Evolutionary conservation across 2,329 filamentous ascomycete species (phyloP).

Genomic region (Ophiostoma himal-ulmi): DNA sequence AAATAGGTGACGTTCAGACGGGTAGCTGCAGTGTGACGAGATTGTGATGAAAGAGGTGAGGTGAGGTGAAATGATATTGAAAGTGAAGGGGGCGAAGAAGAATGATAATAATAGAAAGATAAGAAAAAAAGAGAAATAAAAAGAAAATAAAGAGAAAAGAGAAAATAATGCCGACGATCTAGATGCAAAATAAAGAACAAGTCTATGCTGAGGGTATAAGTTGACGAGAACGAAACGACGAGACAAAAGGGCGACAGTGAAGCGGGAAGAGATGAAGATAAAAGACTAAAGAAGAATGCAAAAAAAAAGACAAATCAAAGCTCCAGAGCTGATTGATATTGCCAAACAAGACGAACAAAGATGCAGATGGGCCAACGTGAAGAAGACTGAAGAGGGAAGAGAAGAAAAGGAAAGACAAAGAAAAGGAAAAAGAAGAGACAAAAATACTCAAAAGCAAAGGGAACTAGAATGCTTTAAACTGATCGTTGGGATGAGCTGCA

Average conservation of each 20-base stretch:
- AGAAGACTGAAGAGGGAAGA: constrained; percentile 23
- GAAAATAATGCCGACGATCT: neutral
- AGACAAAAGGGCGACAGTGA: neutral
- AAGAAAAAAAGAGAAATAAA: constrained; percentile 9
- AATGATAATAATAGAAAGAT: neutral
- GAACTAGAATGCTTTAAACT: constrained; percentile 2
- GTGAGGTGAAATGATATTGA: neutral
- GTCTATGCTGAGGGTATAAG: neutral
- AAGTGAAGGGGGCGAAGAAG: neutral
- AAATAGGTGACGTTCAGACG: neutral
- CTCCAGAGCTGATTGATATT: constrained; percentile 25
- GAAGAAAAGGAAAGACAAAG: neutral
- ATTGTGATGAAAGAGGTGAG: neutral
- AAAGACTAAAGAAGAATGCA: neutral
- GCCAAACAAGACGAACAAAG: constrained; percentile 16
- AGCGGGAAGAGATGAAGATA: neutral
- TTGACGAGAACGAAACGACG: neutral
- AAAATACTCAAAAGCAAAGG: neutral
- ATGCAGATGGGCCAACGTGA: constrained; percentile 23
- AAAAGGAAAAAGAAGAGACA: neutral
- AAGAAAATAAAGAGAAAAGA: neutral
- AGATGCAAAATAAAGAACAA: neutral
- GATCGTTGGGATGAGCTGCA: constrained; percentile 7
- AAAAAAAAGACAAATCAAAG: constrained; percentile 21
- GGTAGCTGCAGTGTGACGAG: constrained; percentile 12